These are phyloP conservation scores for Tetracladium maxilliforme DNA, from an alignment of 2,329 filamentous ascomycete species.

Conservation along the genomic window DNA sequence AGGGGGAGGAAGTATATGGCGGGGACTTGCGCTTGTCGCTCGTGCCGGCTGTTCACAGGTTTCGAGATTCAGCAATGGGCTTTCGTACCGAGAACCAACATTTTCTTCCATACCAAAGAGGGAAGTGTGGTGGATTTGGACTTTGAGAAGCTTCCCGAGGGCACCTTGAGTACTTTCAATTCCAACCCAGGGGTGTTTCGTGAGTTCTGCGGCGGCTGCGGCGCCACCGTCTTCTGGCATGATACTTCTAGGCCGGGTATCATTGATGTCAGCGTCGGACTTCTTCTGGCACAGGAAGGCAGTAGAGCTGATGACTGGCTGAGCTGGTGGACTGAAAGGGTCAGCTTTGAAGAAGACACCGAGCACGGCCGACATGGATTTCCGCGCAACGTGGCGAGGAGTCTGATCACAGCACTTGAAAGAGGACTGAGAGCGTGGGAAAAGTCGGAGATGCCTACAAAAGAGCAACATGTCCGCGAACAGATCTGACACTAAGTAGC, in stretches of 20 bases:
- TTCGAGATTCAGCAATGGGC: slow-evolving; percentile 53
- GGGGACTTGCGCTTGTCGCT: slow-evolving; percentile 44
- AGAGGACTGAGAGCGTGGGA: background rate
- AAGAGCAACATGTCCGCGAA: no score
- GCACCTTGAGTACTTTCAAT: slow-evolving; percentile 33
- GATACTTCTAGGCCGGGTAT: slow-evolving; percentile 34
- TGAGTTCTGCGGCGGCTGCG: slow-evolving; percentile 47
- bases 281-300: slow-evolving; percentile 34
- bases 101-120: slow-evolving; percentile 28
- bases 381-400: background rate
- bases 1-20: slow-evolving; percentile 35
- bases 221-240: slow-evolving; percentile 51
- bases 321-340: slow-evolving; percentile 41
- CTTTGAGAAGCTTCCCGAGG: slow-evolving; percentile 19
- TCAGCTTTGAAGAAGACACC: slow-evolving; percentile 41
- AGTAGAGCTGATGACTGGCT: slow-evolving; percentile 42
- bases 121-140: slow-evolving; percentile 17
- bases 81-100: slow-evolving; percentile 45
- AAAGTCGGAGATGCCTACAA: no score
- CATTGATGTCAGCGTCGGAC: slow-evolving; percentile 48
- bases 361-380: no score
- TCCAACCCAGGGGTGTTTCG: slow-evolving; percentile 38
- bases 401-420: background rate
- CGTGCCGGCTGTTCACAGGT: slow-evolving; percentile 44
- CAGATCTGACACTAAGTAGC: no score